Base-by-base conservation (phyloP, 352 stramenopile genomes). In the Pythium aristosporum region DNA sequence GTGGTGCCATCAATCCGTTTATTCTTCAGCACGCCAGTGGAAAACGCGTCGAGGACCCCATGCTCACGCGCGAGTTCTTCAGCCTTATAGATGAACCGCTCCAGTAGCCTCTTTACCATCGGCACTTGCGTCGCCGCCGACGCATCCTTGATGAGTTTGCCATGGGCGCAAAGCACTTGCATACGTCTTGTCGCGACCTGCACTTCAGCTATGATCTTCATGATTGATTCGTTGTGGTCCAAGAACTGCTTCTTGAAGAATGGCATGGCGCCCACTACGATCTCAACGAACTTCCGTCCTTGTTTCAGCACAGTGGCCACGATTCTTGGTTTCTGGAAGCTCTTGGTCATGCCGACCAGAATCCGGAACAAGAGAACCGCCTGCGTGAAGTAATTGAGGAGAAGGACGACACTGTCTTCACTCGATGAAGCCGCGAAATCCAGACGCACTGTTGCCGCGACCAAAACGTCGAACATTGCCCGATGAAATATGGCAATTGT, bases 11-110 rank as follows among this genome's bases (percentile, higher is more conserved):
- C 80, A n/a, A 90, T 85, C 20, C 81, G 75, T 25, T 75, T 67
- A 48, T 88, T 85, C 62, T 88, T 90, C 25, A 90, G 57, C 32
- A 88, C 74, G 15, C 80, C 80, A 12, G 77, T 88, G 7, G 76
- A 81, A 51, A 85, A 87, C 6, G 78, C 80, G 11, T 85, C 73
- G 3, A 88, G 58, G 6, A 90, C 59, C 1, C 80, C 80, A 28
- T 90, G 84, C 11, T 78, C 72, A 4, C 65, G 71, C 7, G 80
- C 80, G 10, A 90, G 60, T 48, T 85, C 76, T 64, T 88, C 76
- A 7, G 71, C 73, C 44, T 68, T 68, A 56, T 87, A 87, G 23
- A 90, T 87, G 44, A 90, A 64, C 39, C 65, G 71, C 23, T 90
- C 80, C 0, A 90, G 61, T 16, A 90, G 62, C 16, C 77, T 82